A percentile compares a stretch with the other conserved stretches of the same genome.
Evolutionary conservation across 345 rosid species (phyloP).

Genomic region (Populus euphratica): DNA sequence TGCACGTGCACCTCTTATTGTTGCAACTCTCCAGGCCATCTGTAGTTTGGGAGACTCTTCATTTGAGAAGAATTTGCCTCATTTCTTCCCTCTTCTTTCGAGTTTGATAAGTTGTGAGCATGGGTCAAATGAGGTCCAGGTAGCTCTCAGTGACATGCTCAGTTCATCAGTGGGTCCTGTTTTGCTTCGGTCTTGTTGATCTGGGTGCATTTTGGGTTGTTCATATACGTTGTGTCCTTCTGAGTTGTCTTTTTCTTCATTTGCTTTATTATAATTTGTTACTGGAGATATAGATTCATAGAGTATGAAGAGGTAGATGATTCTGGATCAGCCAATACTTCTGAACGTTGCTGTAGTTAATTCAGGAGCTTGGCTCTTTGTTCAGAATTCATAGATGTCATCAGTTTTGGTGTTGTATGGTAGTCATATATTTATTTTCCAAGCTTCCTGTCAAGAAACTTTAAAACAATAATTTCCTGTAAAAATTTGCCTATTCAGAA

Average conservation of each 20-base stretch:
- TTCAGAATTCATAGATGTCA: conserved; percentile 23
- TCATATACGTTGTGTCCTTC: conserved; percentile 22
- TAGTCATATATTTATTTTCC: conserved; percentile 4
- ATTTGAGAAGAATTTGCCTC: conserved; percentile 63
- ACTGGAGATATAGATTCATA: conserved; percentile 27
- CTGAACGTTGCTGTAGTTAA: conserved; percentile 15
- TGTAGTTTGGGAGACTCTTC: conserved; percentile 71
- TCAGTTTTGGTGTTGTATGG: conserved; percentile 39
- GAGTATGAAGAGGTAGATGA: conserved; percentile 33
- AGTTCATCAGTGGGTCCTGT: conserved; percentile 76
- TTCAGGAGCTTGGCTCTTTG: conserved; percentile 21
- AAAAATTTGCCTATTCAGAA: conserved; percentile 13
- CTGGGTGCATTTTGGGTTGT: conserved; percentile 24
- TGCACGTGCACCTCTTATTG: conserved; percentile 72
- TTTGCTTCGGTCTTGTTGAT: conserved; percentile 67
- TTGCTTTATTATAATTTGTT: conserved; percentile 7
- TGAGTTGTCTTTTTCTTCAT: conserved; percentile 6
- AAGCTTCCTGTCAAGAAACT: background rate
- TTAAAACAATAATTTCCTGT: conserved; percentile 14
- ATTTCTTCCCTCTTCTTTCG: conserved; percentile 73
- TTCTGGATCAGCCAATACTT: conserved; percentile 23
- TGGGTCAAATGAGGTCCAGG: conserved; percentile 83
- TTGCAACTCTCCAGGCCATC: conserved; percentile 72
- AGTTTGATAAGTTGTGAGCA: conserved; percentile 88
- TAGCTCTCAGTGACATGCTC: conserved; percentile 89